Evolutionary conservation across 1,284 basidiomycete genomes (phyloP).

Genomic region (Ceratobasidium sp.): DNA sequence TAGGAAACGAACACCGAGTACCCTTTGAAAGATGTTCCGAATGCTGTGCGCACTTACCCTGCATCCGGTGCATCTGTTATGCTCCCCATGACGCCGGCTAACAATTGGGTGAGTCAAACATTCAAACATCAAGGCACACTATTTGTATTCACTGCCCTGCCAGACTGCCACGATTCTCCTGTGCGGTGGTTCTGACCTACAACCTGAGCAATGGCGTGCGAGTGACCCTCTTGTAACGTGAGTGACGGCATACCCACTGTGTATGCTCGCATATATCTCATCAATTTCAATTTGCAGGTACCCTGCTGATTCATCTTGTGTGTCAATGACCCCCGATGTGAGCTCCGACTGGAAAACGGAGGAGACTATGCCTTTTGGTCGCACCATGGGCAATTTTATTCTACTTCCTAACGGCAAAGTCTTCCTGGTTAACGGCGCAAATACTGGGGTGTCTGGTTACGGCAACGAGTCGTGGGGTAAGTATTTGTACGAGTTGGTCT

Average conservation of each 20-base stretch:
- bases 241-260: neutral
- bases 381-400: conserved; percentile 53
- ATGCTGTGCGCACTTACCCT: conserved; percentile 85
- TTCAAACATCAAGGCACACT: neutral
- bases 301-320: conserved; percentile 55
- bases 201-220: conserved; percentile 59
- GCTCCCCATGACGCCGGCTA: conserved; percentile 87
- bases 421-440: conserved; percentile 52
- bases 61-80: conserved; percentile 89
- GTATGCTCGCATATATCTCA: conserved; percentile 9
- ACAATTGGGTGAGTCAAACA: conserved; percentile 65
- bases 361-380: conserved; percentile 69
- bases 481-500: neutral
- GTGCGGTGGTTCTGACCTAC: conserved; percentile 82
- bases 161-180: conserved; percentile 81
- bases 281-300: conserved; percentile 47
- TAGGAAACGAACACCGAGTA: conserved; percentile 65
- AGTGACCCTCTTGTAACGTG: conserved; percentile 50
- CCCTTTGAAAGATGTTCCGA: conserved; percentile 50
- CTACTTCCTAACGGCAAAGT: conserved; percentile 52
- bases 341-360: conserved; percentile 63
- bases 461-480: conserved; percentile 52
- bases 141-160: neutral
- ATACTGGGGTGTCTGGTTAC: conserved; percentile 48
- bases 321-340: conserved; percentile 71